Evolutionary conservation across 805 yeast species (phyloP).

Genomic region (Zygosaccharomyces bailii): DNA sequence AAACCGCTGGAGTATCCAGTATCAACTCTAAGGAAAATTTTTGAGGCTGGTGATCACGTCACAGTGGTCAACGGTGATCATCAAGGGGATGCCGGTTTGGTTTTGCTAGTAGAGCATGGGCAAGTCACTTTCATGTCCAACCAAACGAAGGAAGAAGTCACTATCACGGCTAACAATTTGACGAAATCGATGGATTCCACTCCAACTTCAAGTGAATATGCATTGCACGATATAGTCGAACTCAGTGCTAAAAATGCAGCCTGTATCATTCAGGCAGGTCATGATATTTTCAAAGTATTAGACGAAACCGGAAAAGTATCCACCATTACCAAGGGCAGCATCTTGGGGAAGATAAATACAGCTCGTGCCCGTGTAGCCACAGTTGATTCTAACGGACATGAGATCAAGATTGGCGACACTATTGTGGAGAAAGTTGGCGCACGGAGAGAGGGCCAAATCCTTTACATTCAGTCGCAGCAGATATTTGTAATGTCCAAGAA

Average conservation of each 20-base stretch:
- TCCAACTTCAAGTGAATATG: conserved; percentile 72
- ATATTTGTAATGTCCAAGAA: conserved; percentile 80
- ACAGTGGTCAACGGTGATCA: conserved; percentile 89
- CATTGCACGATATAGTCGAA: conserved; percentile 85
- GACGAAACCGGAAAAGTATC: conserved; percentile 77
- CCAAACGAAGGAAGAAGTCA: conserved; percentile 80
- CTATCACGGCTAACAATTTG: conserved; percentile 88
- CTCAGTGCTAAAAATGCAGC: conserved; percentile 84
- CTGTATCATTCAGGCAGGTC: conserved; percentile 84
- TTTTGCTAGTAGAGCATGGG: conserved; percentile 75
- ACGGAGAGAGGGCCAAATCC: conserved; percentile 79
- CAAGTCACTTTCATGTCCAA: conserved; percentile 88
- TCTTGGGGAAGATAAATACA: conserved; percentile 69
- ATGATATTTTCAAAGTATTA: conserved; percentile 75
- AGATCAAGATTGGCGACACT: conserved; percentile 85
- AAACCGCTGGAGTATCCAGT: conserved; percentile 75
- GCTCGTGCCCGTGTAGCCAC: conserved; percentile 77
- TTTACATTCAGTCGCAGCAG: conserved; percentile 78
- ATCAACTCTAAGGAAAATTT: conserved; percentile 76
- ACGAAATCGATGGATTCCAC: conserved; percentile 88
- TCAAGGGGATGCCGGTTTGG: conserved; percentile 91
- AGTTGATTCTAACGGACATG: conserved; percentile 80
- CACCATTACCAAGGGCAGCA: conserved; percentile 73
- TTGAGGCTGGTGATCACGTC: conserved; percentile 91
- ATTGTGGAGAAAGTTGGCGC: conserved; percentile 84